Evolutionary conservation across 2,329 filamentous ascomycete genomes (phyloP).

Genomic region (Monilinia aucupariae): DNA sequence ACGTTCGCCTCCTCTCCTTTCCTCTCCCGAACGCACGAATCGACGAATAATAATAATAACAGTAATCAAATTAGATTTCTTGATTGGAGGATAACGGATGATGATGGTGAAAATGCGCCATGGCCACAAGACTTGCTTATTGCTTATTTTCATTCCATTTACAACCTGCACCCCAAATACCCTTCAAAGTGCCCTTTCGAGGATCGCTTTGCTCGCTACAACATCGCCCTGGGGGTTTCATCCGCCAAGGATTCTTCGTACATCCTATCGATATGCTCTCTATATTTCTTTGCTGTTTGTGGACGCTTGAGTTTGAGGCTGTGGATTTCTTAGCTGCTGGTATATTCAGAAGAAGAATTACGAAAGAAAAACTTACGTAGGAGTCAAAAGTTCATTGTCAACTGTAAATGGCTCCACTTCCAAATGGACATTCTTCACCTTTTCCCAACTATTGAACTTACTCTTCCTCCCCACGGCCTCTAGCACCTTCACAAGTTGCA

Average conservation of each 20-base stretch:
- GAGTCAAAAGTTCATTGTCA: slow-evolving; percentile 84
- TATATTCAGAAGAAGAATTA: neutral
- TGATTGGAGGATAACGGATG: neutral
- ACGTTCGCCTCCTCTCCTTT: too few relatives aligned
- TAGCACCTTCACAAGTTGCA: slow-evolving; percentile 71
- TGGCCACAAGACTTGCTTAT: neutral
- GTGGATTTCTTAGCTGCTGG: slow-evolving; percentile 16
- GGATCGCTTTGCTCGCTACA: neutral
- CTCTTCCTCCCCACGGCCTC: slow-evolving; percentile 72
- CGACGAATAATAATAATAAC: too few relatives aligned
- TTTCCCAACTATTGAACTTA: slow-evolving; percentile 91
- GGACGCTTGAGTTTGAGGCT: slow-evolving; percentile 69
- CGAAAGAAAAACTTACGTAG: slow-evolving; percentile 60
- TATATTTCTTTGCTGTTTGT: slow-evolving; percentile 52
- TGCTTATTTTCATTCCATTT: neutral
- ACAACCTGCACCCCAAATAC: neutral
- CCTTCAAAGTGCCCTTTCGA: neutral
- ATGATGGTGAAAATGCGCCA: neutral
- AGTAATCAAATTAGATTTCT: too few relatives aligned
- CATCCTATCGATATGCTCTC: slow-evolving; percentile 32
- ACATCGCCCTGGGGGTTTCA: slow-evolving; percentile 38
- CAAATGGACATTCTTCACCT: slow-evolving; percentile 66
- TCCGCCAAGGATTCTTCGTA: slow-evolving; percentile 34
- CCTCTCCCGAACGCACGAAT: too few relatives aligned
- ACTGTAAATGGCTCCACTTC: slow-evolving; percentile 86